These are phyloP conservation scores for Chionographis japonica DNA, from an alignment of 106 monocot genomes.

Conservation along the genomic window DNA sequence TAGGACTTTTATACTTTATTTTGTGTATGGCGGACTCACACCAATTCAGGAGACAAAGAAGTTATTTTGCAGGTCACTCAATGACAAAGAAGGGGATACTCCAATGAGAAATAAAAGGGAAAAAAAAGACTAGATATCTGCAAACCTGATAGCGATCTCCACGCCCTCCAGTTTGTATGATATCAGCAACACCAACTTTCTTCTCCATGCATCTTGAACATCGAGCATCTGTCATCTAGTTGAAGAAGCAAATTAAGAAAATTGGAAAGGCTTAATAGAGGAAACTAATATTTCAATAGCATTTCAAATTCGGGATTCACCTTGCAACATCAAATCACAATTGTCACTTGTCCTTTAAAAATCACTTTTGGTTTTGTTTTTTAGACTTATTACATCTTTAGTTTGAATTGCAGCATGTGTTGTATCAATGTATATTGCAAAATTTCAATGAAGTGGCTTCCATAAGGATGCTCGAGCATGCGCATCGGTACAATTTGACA, in stretches of 20 bases:
- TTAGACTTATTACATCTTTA: not conserved
- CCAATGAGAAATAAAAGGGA: no score
- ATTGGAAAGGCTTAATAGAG: not conserved
- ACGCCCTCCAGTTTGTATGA: slow-evolving; percentile 85
- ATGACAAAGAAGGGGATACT: no score
- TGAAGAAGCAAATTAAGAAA: not conserved
- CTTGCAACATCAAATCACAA: no score
- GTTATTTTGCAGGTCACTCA: no score
- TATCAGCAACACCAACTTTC: slow-evolving; percentile 82
- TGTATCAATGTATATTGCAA: not conserved
- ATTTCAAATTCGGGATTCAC: not conserved
- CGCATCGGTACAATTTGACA: not conserved
- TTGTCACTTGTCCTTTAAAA: no score
- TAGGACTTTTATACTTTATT: no score
- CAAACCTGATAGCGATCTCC: slow-evolving; percentile 90
- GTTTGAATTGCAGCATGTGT: not conserved
- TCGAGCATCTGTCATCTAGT: slow-evolving; percentile 92
- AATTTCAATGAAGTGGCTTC: not conserved
- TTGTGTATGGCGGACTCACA: no score
- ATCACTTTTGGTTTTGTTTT: no score
- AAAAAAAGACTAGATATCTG: no score
- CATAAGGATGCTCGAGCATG: not conserved
- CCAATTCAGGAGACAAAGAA: no score
- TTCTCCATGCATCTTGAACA: slow-evolving; percentile 79
- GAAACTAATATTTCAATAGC: not conserved